Evolutionary conservation across 495 filamentous ascomycete genomes (phyloP), one percentile per base, ranked within the genome.

Genomic region (Trichoderma orchidacearum): DNA sequence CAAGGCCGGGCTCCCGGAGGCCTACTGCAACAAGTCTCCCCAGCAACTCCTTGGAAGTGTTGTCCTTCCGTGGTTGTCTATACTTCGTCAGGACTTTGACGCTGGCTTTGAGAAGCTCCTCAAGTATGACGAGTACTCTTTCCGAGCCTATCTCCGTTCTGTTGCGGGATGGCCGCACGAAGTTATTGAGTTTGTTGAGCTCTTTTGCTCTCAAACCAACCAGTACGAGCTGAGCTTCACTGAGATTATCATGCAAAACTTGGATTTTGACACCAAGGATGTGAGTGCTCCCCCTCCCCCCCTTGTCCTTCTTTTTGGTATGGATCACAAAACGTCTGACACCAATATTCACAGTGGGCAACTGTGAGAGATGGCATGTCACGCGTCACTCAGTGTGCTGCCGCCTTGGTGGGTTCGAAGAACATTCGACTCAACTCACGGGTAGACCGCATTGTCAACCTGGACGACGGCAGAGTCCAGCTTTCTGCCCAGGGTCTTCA

Each of bases 191-290:
- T 62, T 62, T 51, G 60, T 62, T 51, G 60, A 62, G 34, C 54
- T 56, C 15, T 48, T 62, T 50, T 58, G 35, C 38, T 62, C 59
- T 1, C 59, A 62, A 52, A 62, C 60, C 7, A 62, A 62, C 21
- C 60, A 62, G 36, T 62, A 57, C 11, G 52, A 56, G 5, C 57
- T 62, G 17, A 61, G 60, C 23, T 62, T 62, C 28, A 61, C 60
- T 18, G 60, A 62, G 53, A 50, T 62, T n/a, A 62, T 62, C 30
- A 60, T 62, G 60, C 54, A 62, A 51, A 62, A 62, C 38, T 54
- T 62, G 6, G 60, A 62, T 48, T 62, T 62, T 11, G 45, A 57
- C 23, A 34, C 28, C 3, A 57, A 41, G 12, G 17, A 34, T 29
- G 45, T 51, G 17, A 51, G 45, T n/a, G 9, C 3, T 12, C n/a